Evolutionary conservation across 345 rosid species (phyloP), one percentile per base, ranked within the genome.

Genomic region (Populus euphratica): DNA sequence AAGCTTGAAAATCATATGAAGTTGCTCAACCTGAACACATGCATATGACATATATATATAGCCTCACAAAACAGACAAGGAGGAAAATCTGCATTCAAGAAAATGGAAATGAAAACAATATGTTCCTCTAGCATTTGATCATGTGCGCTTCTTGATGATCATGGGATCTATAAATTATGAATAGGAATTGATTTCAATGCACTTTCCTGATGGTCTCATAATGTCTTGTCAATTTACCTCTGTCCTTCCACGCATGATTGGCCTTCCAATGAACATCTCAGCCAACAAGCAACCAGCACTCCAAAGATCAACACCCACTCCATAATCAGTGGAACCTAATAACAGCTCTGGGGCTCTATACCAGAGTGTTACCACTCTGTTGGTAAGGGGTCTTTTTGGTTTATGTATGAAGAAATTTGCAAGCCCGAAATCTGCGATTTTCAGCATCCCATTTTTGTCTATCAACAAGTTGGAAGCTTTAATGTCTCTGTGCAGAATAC

Each of bases 351-450:
- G 98, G 54, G 98, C 96, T 84, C 98, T 88, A 69, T 92, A 92
- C 98, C 94, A 94, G 41, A 92, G 90, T 0, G 97, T 94, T 38
- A 94, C 98, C 5, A 94, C 98, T 25, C 94, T 89, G 78, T 91
- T 92, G 0, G 97, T 94, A 23, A 94, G 88, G 13, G 88, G 93
- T 23, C 86, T 70, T 73, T 85, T 88, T 47, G 74, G 86, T 75
- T 88, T 89, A 35, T 90, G 85, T 9, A 39, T 74, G 83, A 84
- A 92, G 83, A 80, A 76, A 69, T 89, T 94, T 0, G 97, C 89
- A 2, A 92, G 91, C 23, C 98, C 97, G 16, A 94, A 94, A 79
- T 94, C 97, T 2, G 93, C 96, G 33, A 94, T 92, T 86, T 91
- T 94, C 27, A 94, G 79, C 82, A 76, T 81, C 72, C 95, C 98